Base-by-base conservation (phyloP, 2,329 filamentous ascomycete genomes). In the Periconia sp. region DNA sequence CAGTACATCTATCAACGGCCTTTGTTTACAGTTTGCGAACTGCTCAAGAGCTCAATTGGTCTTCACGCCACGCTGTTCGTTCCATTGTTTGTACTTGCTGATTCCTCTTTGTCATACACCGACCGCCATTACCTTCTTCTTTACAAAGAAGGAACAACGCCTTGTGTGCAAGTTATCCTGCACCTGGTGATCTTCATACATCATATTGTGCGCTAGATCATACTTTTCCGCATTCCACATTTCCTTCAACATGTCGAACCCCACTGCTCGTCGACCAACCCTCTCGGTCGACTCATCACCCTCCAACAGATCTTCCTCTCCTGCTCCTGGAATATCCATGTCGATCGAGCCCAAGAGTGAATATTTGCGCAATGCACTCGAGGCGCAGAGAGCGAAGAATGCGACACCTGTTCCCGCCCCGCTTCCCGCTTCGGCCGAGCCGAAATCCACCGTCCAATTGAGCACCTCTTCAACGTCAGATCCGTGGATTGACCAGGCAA, bases 341-440 rank as follows among this genome's bases (percentile, higher is more conserved):
- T 52, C 61, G 35, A 56, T 67, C 17, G 64, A 65, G 30, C 70
- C 71, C n/a, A 71, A 67, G 48, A 69, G 66, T 6, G 69, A 73
- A 47, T 69, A 63, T 49, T 55, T 74, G 47, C 65, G 69, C 35
- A 60, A 65, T 56, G 69, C 67, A 15, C 61, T 74, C 7, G 58
- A 72, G n/a, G 68, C 64, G 6, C 61, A 63, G 27, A 58, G 69
- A 49, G 66, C 66, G 7, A 58, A 60, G 41, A 64, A 69, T 31
- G 47, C 58, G 5, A 58, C 65, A 8, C 55, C 63, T 11, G 57
- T 60, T 10, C 45, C 52, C 14, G 50, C 48, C 13, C 37, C 60
- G 9, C 56, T 60, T 10, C 47, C 52, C 13, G 50, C 48, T 13
- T 37, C 60, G 3, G 30, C 52, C 33, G 50, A 53, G 8, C 19